Evolutionary conservation across 805 yeast species (phyloP).

Genomic region (Candida railenensis): DNA sequence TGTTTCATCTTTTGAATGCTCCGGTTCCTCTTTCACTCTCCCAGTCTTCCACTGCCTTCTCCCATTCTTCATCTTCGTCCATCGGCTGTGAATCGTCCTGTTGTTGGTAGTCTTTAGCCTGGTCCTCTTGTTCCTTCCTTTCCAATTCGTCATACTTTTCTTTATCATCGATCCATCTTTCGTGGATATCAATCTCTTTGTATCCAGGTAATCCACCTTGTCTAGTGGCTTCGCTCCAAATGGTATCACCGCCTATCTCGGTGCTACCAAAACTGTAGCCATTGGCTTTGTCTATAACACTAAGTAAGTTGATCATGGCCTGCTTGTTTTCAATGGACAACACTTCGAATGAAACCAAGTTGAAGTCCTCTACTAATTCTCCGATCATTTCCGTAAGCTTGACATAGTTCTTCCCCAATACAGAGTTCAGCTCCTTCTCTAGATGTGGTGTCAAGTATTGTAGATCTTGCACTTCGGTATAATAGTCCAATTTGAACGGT

Average conservation of each 20-base stretch:
- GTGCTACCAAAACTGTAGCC: slow-evolving; percentile 93
- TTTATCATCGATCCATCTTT: slow-evolving; percentile 91
- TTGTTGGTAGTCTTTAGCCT: slow-evolving; percentile 29
- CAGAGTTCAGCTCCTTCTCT: slow-evolving; percentile 68
- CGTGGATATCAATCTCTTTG: slow-evolving; percentile 74
- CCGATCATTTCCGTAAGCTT: slow-evolving; percentile 74
- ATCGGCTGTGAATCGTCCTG: slow-evolving; percentile 35
- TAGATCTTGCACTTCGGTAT: slow-evolving; percentile 90
- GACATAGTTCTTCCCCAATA: slow-evolving; percentile 59
- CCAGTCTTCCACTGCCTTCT: slow-evolving; percentile 34
- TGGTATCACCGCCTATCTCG: slow-evolving; percentile 94
- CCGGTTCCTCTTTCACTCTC: slow-evolving; percentile 22
- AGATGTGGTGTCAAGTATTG: slow-evolving; percentile 64
- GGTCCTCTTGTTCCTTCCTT: slow-evolving; percentile 42
- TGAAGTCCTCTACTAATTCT: slow-evolving; percentile 83
- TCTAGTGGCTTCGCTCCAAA: slow-evolving; percentile 96
- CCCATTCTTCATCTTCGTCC: slow-evolving; percentile 72
- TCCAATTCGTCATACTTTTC: slow-evolving; percentile 64
- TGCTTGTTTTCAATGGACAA: slow-evolving; percentile 87
- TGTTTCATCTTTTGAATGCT: slow-evolving; percentile 54
- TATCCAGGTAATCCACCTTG: slow-evolving; percentile 58
- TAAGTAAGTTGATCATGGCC: slow-evolving; percentile 81
- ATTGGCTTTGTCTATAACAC: slow-evolving; percentile 82
- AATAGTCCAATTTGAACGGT: slow-evolving; percentile 80
- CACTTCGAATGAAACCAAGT: slow-evolving; percentile 85